phyloP scores from a whole-genome alignment of 345 rosid genomes.

The Euphorbia lathyris region DNA sequence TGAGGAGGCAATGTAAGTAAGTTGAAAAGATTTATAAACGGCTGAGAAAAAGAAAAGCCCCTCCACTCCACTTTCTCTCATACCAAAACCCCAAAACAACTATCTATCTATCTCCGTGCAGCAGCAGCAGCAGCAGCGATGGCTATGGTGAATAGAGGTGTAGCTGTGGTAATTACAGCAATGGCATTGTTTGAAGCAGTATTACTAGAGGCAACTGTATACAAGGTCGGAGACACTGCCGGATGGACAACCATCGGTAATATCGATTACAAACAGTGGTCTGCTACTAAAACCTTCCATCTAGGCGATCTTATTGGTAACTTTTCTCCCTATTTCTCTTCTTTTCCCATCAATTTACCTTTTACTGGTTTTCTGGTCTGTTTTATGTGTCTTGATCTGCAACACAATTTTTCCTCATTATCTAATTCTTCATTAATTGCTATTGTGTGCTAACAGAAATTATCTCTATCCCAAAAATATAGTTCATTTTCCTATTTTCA shows the following conservation, averaged over 20 bases:
- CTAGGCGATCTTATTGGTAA: constrained; percentile 70
- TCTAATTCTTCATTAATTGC: too few species aligned
- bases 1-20: constrained; percentile 1
- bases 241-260: constrained; percentile 96
- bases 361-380: too few species aligned
- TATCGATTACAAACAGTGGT: constrained; percentile 80
- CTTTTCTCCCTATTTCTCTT: too few species aligned
- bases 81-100: not conserved
- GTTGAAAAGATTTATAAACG: constrained; percentile 19
- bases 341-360: too few species aligned
- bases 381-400: too few species aligned
- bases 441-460: too few species aligned
- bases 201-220: constrained; percentile 41
- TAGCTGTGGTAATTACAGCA: constrained; percentile 19
- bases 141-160: constrained; percentile 20
- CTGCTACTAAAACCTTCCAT: constrained; percentile 66
- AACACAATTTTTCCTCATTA: too few species aligned
- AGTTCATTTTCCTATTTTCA: too few species aligned
- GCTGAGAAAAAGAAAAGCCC: not conserved
- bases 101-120: not conserved
- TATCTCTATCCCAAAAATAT: too few species aligned
- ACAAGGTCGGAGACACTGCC: constrained; percentile 84
- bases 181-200: constrained; percentile 22
- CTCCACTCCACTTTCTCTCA: constrained; percentile 11
- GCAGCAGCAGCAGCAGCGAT: constrained; percentile 15